Conservation (phyloP, 306 rosid genomes). For the Cucurbita ficifolia region DNA sequence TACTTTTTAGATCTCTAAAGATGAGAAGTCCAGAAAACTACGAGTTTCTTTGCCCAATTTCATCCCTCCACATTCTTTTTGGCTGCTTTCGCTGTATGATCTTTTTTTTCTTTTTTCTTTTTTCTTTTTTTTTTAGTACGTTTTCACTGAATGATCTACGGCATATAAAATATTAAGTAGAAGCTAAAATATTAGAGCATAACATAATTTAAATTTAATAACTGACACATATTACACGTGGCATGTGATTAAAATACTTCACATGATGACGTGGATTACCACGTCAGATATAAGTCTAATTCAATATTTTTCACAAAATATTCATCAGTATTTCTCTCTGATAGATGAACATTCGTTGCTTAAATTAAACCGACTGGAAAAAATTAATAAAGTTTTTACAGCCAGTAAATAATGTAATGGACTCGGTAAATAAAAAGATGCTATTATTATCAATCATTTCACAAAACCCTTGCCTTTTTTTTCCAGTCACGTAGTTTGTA, state of each 20-base stretch:
- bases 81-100: conserved; percentile 7
- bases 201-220: background rate
- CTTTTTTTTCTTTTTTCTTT: background rate
- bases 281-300: background rate
- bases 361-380: background rate
- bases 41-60: background rate
- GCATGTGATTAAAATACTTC: background rate
- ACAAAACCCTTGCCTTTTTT: background rate
- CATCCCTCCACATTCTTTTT: background rate
- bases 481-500: background rate
- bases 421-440: background rate
- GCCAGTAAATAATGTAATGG: background rate
- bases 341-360: background rate
- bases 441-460: background rate
- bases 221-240: background rate
- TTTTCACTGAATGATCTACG: conserved; percentile 5
- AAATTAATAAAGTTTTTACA: background rate
- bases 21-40: background rate
- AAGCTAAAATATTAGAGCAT: background rate
- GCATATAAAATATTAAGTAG: background rate
- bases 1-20: background rate
- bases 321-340: too few species aligned
- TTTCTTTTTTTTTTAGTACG: background rate
- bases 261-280: background rate
- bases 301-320: background rate